A percentile compares a stretch with the other conserved stretches of the same genome.
These are phyloP conservation scores for Mycosphaerella sp. DNA, from an alignment of 2,329 filamentous ascomycete genomes.

Conservation along the genomic window DNA sequence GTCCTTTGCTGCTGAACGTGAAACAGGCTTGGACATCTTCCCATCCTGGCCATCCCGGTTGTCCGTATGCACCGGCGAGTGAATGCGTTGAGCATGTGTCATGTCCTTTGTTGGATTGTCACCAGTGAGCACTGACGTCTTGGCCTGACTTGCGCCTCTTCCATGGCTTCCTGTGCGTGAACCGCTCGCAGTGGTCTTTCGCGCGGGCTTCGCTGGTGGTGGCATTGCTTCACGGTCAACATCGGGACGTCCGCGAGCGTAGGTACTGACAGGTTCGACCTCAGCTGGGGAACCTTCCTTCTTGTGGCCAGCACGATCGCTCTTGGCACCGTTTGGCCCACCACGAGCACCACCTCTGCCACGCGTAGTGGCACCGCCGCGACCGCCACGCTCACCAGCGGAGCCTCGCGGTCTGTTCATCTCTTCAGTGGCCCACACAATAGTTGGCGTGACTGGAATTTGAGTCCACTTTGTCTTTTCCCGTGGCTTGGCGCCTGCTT, in stretches of 20 bases:
- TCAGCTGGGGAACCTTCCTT: constrained; percentile 16
- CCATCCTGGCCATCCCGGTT: constrained; percentile 18
- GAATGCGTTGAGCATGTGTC: constrained; percentile 14
- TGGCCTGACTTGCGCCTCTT: constrained; percentile 13
- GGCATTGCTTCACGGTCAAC: constrained; percentile 29
- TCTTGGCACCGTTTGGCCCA: constrained; percentile 35
- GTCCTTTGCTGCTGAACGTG: constrained; percentile 12
- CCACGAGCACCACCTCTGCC: constrained; percentile 41
- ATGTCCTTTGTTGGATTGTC: neutral
- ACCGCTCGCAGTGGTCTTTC: constrained; percentile 8
- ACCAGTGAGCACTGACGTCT: neutral
- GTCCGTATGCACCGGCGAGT: constrained; percentile 20
- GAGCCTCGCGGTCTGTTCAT: constrained; percentile 29
- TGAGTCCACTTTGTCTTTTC: constrained; percentile 81
- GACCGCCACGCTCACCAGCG: constrained; percentile 48
- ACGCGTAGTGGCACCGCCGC: constrained; percentile 48
- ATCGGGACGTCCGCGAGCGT: constrained; percentile 19
- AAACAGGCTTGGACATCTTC: constrained; percentile 19
- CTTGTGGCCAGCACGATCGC: constrained; percentile 31
- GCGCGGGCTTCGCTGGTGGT: constrained; percentile 22
- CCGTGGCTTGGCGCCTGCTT: constrained; percentile 48
- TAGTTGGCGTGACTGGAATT: constrained; percentile 74
- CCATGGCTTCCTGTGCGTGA: constrained; percentile 17
- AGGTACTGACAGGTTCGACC: constrained; percentile 13
- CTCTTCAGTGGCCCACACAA: constrained; percentile 71